Evolutionary conservation across 371 early-diverging fungal species (phyloP).

Genomic region (Syncephalastrum racemosum): DNA sequence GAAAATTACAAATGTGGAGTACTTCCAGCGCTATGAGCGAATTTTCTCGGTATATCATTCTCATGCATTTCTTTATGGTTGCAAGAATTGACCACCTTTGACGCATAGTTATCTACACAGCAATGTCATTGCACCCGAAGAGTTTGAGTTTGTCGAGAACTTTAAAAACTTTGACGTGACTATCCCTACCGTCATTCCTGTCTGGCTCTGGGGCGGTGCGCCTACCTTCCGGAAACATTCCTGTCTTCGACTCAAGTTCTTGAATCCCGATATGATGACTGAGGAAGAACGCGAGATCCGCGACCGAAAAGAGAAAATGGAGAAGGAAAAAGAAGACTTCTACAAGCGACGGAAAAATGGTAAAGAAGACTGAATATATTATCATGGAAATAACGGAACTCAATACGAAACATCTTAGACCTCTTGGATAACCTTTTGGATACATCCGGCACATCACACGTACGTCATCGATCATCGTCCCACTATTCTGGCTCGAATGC

Average conservation of each 20-base stretch:
- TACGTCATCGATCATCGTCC: no score
- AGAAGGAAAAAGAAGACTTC: slow-evolving; percentile 42
- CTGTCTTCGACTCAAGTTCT: slow-evolving; percentile 57
- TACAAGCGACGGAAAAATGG: slow-evolving; percentile 47
- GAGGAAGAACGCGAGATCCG: slow-evolving; percentile 46
- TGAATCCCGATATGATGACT: slow-evolving; percentile 52
- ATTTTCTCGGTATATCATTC: slow-evolving; percentile 55
- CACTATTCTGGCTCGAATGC: no score
- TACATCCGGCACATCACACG: slow-evolving; percentile 7
- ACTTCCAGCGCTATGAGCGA: slow-evolving; percentile 72
- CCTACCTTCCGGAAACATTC: slow-evolving; percentile 60
- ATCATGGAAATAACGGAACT: background rate
- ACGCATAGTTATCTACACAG: slow-evolving; percentile 64
- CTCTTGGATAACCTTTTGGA: slow-evolving; percentile 48
- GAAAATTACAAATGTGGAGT: slow-evolving; percentile 91
- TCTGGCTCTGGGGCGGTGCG: slow-evolving; percentile 83
- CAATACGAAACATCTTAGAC: slow-evolving; percentile 20
- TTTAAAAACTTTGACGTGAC: slow-evolving; percentile 73
- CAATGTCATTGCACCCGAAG: slow-evolving; percentile 81
- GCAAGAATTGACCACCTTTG: background rate
- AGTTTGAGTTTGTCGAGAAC: slow-evolving; percentile 87
- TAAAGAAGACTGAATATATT: slow-evolving; percentile 11
- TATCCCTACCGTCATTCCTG: slow-evolving; percentile 64
- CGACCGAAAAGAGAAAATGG: slow-evolving; percentile 40
- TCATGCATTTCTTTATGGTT: slow-evolving; percentile 5